phyloP scores from a whole-genome alignment of 352 stramenopile species.

The Globisporangium abappressorium region DNA sequence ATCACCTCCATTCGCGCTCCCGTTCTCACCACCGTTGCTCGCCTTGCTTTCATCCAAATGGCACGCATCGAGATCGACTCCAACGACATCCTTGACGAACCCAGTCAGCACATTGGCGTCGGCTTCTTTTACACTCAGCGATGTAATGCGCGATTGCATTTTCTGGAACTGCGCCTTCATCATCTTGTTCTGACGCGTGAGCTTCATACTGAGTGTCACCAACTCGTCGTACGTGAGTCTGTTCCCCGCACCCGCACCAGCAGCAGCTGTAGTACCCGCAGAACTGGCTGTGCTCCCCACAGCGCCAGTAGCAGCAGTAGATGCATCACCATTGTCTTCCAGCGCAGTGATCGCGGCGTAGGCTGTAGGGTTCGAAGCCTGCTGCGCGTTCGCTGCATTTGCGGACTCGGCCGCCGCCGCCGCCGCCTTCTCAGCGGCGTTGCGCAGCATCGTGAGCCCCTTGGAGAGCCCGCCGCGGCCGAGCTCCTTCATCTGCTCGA shows the following conservation, averaged over 20 bases:
- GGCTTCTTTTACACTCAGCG: conserved; percentile 36
- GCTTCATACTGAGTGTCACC: conserved; percentile 83
- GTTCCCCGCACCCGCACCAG: conserved; percentile 9
- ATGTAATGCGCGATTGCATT: conserved; percentile 47
- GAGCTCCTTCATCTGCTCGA: conserved; percentile 88
- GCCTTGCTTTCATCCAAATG: conserved; percentile 22
- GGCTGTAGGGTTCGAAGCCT: conserved; percentile 12
- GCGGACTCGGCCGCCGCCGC: conserved; percentile 11
- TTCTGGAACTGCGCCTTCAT: conserved; percentile 85
- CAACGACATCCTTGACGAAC: conserved; percentile 68
- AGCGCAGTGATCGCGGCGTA: conserved; percentile 9
- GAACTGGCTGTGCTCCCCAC: background rate
- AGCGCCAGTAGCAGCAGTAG: background rate
- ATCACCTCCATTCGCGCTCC: conserved; percentile 10
- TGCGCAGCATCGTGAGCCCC: conserved; percentile 75
- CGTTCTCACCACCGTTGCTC: conserved; percentile 3
- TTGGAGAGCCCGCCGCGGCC: conserved; percentile 70
- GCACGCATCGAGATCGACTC: conserved; percentile 63
- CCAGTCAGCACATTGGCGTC: conserved; percentile 42
- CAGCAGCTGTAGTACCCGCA: background rate
- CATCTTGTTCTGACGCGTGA: conserved; percentile 86
- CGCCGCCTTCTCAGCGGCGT: conserved; percentile 28
- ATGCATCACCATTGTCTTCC: conserved; percentile 1
- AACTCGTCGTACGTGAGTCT: conserved; percentile 79
- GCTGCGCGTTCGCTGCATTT: conserved; percentile 7